phyloP scores from a whole-genome alignment of 129 eudicot species.

The Solidago caesia region DNA sequence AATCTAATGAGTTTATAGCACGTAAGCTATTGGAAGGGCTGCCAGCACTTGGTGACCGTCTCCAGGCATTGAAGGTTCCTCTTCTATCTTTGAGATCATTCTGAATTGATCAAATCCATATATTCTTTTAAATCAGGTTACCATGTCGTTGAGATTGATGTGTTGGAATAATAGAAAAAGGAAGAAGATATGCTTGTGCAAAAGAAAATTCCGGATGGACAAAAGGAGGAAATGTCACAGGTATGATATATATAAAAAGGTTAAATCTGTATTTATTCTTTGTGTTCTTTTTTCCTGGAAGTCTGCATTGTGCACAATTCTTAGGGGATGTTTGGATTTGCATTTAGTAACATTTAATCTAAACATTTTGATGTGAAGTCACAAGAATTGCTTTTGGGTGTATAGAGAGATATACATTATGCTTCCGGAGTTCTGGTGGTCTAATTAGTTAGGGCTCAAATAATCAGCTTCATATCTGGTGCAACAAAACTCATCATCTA shows the following conservation, averaged over 20 bases:
- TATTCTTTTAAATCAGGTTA: constrained; percentile 14
- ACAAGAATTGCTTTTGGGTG: no score
- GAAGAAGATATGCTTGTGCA: constrained; percentile 99
- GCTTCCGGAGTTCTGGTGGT: no score
- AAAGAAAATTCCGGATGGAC: constrained; percentile 94
- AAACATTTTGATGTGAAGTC: no score
- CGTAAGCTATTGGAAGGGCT: constrained; percentile 79
- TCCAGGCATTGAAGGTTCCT: constrained; percentile 73
- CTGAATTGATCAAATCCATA: background rate
- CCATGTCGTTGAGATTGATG: constrained; percentile 12
- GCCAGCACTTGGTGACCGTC: constrained; percentile 92
- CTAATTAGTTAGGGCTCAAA: no score
- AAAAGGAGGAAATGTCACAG: constrained; percentile 98
- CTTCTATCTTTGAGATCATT: constrained; percentile 1
- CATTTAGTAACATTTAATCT: no score
- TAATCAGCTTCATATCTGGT: no score
- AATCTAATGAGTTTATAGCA: constrained; percentile 76
- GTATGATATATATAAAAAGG: constrained; percentile 41
- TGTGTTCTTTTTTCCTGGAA: background rate
- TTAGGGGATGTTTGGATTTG: background rate
- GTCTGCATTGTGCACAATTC: background rate
- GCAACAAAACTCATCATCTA: no score
- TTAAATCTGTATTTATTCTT: no score
- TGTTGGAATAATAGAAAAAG: constrained; percentile 56
- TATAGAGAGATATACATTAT: no score